These are phyloP conservation scores for Xylaria venustula DNA, from an alignment of 495 filamentous ascomycete genomes.

Conservation along the genomic window DNA sequence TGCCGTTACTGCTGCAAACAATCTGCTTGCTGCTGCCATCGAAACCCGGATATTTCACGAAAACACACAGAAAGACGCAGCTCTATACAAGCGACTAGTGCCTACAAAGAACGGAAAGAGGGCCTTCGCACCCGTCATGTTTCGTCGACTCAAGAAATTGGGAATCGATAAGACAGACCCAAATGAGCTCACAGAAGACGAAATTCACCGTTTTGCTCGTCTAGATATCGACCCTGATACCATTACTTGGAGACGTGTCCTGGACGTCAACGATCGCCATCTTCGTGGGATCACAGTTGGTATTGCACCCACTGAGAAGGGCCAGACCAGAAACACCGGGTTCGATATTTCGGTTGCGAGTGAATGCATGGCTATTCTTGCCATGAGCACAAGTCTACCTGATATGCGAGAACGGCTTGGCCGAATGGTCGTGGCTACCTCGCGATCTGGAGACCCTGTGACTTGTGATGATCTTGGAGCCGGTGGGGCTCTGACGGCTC, in stretches of 20 bases:
- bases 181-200: slow-evolving; percentile 83
- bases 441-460: slow-evolving; percentile 79
- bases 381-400: slow-evolving; percentile 78
- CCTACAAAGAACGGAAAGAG: slow-evolving; percentile 87
- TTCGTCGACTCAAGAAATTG: slow-evolving; percentile 87
- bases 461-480: slow-evolving; percentile 95
- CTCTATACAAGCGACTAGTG: slow-evolving; percentile 86
- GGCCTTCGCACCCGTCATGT: slow-evolving; percentile 84
- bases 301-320: slow-evolving; percentile 85
- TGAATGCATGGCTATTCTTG: slow-evolving; percentile 98
- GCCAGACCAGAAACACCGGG: slow-evolving; percentile 75
- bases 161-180: slow-evolving; percentile 95
- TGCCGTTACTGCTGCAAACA: slow-evolving; percentile 95
- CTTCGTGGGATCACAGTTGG: slow-evolving; percentile 85
- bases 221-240: slow-evolving; percentile 95
- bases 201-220: slow-evolving; percentile 82
- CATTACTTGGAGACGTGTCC: slow-evolving; percentile 93
- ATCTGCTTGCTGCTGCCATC: slow-evolving; percentile 95
- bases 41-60: slow-evolving; percentile 99
- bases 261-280: slow-evolving; percentile 97
- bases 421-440: slow-evolving; percentile 94
- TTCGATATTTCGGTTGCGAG: slow-evolving; percentile 98
- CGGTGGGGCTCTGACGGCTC: slow-evolving; percentile 85
- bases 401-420: slow-evolving; percentile 95
- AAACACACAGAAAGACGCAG: slow-evolving; percentile 83